Evolutionary conservation across 2,329 filamentous ascomycete genomes (phyloP), one percentile per base, ranked within the genome.

Genomic region (Lojkania enalia): DNA sequence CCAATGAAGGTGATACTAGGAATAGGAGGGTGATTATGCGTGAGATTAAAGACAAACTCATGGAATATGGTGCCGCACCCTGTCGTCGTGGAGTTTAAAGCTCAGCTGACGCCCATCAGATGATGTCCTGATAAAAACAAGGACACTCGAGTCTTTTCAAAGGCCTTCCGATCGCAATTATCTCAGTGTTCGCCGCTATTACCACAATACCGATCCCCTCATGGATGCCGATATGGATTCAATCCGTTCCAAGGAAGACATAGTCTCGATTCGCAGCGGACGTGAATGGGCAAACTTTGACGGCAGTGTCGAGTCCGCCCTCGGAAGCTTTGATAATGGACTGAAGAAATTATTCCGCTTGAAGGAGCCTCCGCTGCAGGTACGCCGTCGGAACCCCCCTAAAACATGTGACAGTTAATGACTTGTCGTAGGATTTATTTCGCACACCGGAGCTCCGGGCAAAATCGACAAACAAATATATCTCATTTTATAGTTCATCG

Each of bases 221-320:
- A 54, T 68, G 42, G 59, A 66, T 20, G 61, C 64, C 5, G 65
- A 66, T 30, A 60, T 61, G 51, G 63, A 64, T 12, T 69, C 62
- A 9, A 67, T 74, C n/a, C 63, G 61, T 20, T 62, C 56, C 29
- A 69, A 71, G 51, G 71, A 74, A 57, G 71, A 75, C 44, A 66
- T 68, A 14, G 54, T 74, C 1, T 71, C 66, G 0, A 55, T 74
- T 0, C 56, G 63, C 6, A 61, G 55, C 9, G 72, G 71, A 1
- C 63, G 72, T 7, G 72, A 75, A 44, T 67, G 70, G 55, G 70
- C 70, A 11, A 61, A 53, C 1, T 74, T 74, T 30, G 72, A 75
- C 19, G 64, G 65, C 2, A 54, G 66, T 5, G 61, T 74, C 1
- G 71, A 74, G 36, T 60, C 54, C 0, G 42, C 68, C 4, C 59